Base-by-base conservation (phyloP, 768 basidiomycete genomes). In the Xanthoconium stramineum region DNA sequence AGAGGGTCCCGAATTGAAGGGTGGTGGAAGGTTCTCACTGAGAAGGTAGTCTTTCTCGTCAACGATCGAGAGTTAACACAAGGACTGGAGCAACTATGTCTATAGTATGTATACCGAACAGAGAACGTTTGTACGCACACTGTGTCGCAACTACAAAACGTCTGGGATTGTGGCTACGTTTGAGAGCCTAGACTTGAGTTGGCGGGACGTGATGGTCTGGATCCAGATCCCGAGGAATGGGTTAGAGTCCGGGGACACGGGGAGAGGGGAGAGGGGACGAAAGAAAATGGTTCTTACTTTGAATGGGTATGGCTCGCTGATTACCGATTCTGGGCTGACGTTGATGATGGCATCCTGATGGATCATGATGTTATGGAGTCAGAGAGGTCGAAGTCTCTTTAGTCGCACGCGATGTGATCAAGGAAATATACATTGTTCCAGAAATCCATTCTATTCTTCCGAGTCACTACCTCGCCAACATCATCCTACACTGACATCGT, bases 321-420 rank as follows among this genome's bases (percentile, higher is more conserved):
- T 71, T 29, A 94, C 61, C 0, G 83, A 79, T 20, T 84, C 83
- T 2, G 84, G 77, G 10, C 81, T 76, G 13, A 92, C 83, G 45
- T 97, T 94, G 2, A 96, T 77, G 55, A 95, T 79, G 1, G 93
- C 92, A 42, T 98, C 94, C 12, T 85, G 80, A 61, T 85, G 91
- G 9, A 90, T 74, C n/a, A n/a, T n/a, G n/a, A n/a, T n/a, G 28
- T 82, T 82, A 6, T 80, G 77, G 2, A 82, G 77, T 80, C 79
- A 15, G 86, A 84, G 63, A 98, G 76, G 65, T 97, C 90, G 69
- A 97, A 98, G 14, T 35, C n/a, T 9, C 35, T 43, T 49, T 15
- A n/a, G n/a, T n/a, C n/a, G n/a, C n/a, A n/a, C n/a, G n/a, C n/a
- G 15, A 30, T 4, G 17, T 9, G 35, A 44, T 50, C 24, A 33